A percentile compares a stretch with the other conserved stretches of the same genome.
phyloP scores from a whole-genome alignment of 2,329 filamentous ascomycete genomes.

The Sporothrix protearum region DNA sequence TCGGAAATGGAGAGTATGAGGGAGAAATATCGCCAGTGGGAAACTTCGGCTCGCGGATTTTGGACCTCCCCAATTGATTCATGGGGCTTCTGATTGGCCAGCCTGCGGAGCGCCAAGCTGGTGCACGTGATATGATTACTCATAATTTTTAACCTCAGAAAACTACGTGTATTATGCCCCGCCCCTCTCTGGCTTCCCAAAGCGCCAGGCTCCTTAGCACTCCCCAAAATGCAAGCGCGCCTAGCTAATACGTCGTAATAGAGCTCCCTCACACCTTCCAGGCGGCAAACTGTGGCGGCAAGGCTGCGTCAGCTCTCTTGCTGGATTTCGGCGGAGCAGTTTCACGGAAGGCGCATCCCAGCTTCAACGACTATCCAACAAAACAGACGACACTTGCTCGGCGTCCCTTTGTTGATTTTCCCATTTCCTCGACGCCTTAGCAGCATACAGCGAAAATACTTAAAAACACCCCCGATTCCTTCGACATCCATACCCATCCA shows the following conservation, averaged over 20 bases:
- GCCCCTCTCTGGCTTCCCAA: not conserved
- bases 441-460: not conserved
- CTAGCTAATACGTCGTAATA: not conserved
- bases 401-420: not conserved
- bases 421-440: too few species aligned
- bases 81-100: slow-evolving; percentile 27
- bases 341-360: slow-evolving; percentile 9
- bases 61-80: slow-evolving; percentile 26
- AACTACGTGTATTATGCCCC: too few species aligned
- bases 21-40: slow-evolving; percentile 25
- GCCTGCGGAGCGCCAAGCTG: not conserved
- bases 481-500: not conserved
- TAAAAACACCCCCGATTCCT: not conserved
- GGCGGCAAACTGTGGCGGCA: slow-evolving; percentile 20
- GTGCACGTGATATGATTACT: slow-evolving; percentile 25
- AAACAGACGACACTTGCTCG: not conserved
- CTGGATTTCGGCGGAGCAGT: not conserved
- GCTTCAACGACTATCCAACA: slow-evolving; percentile 5
- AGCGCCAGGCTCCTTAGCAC: not conserved
- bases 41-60: slow-evolving; percentile 26
- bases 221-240: not conserved
- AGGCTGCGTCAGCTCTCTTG: slow-evolving; percentile 29
- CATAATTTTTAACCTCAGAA: too few species aligned
- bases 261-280: not conserved
- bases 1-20: slow-evolving; percentile 11